Conservation (phyloP, 805 yeast species). For the Saccharomycopsis sp. region DNA sequence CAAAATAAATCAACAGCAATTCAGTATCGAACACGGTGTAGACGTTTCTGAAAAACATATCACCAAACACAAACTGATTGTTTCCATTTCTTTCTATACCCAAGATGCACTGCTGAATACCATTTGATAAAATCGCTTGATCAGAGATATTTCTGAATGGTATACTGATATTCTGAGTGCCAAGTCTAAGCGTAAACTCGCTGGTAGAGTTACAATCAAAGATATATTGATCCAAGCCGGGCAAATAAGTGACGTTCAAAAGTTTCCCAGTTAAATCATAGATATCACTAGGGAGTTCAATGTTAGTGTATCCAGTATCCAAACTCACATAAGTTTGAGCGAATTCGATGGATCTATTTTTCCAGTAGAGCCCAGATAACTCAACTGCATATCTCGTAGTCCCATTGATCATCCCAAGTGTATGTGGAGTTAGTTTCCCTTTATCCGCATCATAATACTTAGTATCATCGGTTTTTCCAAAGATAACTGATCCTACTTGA, state of each 20-base stretch:
- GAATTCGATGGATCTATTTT: slow-evolving; percentile 4
- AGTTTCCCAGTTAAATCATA: slow-evolving; percentile 9
- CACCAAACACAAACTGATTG: slow-evolving; percentile 40
- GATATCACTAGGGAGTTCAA: slow-evolving; percentile 9
- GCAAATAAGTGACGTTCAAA: slow-evolving; percentile 5
- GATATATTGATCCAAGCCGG: slow-evolving; percentile 4
- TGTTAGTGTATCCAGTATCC: slow-evolving; percentile 9
- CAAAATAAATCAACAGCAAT: slow-evolving; percentile 35
- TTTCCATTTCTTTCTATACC: slow-evolving; percentile 30
- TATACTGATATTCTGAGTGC: slow-evolving; percentile 8
- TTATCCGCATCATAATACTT: not conserved
- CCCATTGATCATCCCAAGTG: slow-evolving; percentile 5
- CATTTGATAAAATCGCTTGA: not conserved
- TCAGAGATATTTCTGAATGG: slow-evolving; percentile 4
- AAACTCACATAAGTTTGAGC: slow-evolving; percentile 9
- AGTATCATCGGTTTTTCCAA: slow-evolving; percentile 9
- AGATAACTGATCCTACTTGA: slow-evolving; percentile 7
- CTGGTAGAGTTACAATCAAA: slow-evolving; percentile 1
- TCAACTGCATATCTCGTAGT: slow-evolving; percentile 6
- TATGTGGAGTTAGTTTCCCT: slow-evolving; percentile 6
- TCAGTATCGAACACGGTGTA: slow-evolving; percentile 51
- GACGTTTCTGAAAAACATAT: slow-evolving; percentile 43
- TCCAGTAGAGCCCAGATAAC: slow-evolving; percentile 7
- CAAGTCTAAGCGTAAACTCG: slow-evolving; percentile 5
- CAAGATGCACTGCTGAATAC: slow-evolving; percentile 21